Conservation (phyloP, 306 rosid genomes). For the Cyclanthera cordifolia region DNA sequence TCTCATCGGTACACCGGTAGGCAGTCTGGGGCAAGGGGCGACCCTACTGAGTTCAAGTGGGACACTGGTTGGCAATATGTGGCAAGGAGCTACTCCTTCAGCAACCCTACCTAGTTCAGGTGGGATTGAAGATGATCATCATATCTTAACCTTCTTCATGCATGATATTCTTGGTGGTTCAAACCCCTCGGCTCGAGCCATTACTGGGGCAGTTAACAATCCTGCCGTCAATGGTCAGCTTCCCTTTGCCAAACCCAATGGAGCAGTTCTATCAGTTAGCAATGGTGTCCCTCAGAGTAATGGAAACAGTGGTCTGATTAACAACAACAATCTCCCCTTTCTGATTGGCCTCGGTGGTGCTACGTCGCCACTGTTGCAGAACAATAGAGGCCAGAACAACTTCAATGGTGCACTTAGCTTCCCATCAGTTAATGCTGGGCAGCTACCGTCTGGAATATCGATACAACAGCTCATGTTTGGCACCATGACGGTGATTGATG, state of each 20-base stretch:
- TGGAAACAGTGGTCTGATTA: conserved; percentile 50
- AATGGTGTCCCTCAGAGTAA: conserved; percentile 52
- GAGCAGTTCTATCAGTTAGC: conserved; percentile 52
- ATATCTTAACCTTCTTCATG: conserved; percentile 46
- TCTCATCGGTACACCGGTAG: not conserved
- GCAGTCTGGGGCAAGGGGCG: not conserved
- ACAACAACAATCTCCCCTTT: conserved; percentile 81
- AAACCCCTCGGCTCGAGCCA: conserved; percentile 59
- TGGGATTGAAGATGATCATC: conserved; percentile 10
- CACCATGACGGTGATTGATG: conserved; percentile 65
- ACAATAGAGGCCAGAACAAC: conserved; percentile 28
- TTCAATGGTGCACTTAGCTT: conserved; percentile 23
- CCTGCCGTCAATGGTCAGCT: conserved; percentile 68
- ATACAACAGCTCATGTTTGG: conserved; percentile 62
- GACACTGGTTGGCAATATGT: not conserved
- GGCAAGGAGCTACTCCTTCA: conserved; percentile 10
- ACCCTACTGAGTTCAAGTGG: not conserved
- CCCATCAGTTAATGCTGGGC: conserved; percentile 6
- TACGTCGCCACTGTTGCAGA: conserved; percentile 32
- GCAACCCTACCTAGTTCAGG: not conserved
- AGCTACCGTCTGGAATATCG: conserved; percentile 43
- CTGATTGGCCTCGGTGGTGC: conserved; percentile 68
- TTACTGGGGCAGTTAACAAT: conserved; percentile 59
- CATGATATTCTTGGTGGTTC: conserved; percentile 79
- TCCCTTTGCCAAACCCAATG: conserved; percentile 80